phyloP scores from a whole-genome alignment of 2,329 filamentous ascomycete genomes.

The Plenodomus tracheiphilus region DNA sequence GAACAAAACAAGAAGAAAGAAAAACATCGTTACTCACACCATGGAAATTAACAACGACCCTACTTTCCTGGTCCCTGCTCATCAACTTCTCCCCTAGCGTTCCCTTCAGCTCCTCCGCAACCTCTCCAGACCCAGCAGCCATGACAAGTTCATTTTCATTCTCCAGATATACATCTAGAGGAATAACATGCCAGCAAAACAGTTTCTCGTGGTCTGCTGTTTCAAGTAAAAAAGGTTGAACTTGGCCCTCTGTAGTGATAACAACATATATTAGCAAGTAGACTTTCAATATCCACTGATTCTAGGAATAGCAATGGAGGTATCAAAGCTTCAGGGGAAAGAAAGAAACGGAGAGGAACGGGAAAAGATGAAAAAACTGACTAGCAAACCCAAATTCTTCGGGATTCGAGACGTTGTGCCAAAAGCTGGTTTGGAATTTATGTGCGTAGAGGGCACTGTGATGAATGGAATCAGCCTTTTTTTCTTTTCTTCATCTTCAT shows the following conservation, averaged over 20 bases:
- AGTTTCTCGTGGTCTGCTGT: conserved; percentile 77
- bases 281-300: neutral
- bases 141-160: conserved; percentile 64
- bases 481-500: neutral
- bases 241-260: conserved; percentile 70
- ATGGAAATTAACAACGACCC: conserved; percentile 64
- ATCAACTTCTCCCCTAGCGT: conserved; percentile 57
- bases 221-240: conserved; percentile 78
- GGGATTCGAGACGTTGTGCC: conserved; percentile 73
- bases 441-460: conserved; percentile 82
- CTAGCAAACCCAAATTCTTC: conserved; percentile 86
- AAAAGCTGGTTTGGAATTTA: conserved; percentile 72
- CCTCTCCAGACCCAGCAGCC: conserved; percentile 43
- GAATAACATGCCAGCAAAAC: conserved; percentile 90
- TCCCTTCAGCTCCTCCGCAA: conserved; percentile 49
- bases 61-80: conserved; percentile 53
- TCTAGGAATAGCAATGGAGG: neutral
- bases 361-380: conserved; percentile 43
- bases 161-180: conserved; percentile 72
- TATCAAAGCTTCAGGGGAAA: neutral
- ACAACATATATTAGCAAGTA: conserved; percentile 1
- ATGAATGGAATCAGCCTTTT: conserved; percentile 2
- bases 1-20: neutral
- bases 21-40: conserved; percentile 65
- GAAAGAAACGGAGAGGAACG: neutral